phyloP scores from a whole-genome alignment of 169 alveolate genomes.

The Plasmodium knowlesi region DNA sequence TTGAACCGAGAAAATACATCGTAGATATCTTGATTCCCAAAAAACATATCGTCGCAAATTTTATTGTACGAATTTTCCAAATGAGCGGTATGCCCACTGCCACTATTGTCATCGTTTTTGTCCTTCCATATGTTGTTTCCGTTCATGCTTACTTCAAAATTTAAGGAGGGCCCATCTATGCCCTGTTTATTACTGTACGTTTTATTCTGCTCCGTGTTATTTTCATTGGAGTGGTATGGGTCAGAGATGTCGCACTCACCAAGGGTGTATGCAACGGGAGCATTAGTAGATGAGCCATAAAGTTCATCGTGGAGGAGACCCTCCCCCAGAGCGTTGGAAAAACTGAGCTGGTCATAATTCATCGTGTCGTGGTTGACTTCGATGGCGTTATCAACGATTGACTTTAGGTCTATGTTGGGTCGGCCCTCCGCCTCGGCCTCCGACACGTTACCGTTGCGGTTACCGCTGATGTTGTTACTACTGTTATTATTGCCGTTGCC shows the following conservation, averaged over 20 bases:
- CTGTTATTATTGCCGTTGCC: not conserved
- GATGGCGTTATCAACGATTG: constrained; percentile 63
- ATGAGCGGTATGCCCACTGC: not conserved
- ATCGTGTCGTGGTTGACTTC: constrained; percentile 24
- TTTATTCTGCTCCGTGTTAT: not conserved
- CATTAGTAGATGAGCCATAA: not conserved
- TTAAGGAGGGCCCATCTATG: not conserved
- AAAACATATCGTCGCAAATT: constrained; percentile 67
- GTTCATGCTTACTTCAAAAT: not conserved
- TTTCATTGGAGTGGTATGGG: not conserved
- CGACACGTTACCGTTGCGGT: not conserved
- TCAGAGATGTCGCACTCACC: not conserved
- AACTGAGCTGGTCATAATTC: constrained; percentile 35
- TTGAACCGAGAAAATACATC: constrained; percentile 53
- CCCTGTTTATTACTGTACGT: not conserved
- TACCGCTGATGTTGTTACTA: not conserved
- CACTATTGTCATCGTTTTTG: not conserved
- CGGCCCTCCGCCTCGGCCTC: constrained; percentile 18
- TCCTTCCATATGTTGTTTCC: not conserved
- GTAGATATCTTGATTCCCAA: constrained; percentile 33
- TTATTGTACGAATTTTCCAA: constrained; percentile 17
- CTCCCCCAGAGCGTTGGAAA: not conserved
- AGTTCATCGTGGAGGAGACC: not conserved
- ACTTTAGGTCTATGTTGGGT: constrained; percentile 37
- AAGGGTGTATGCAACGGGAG: not conserved